These are phyloP conservation scores for Stephania cephalantha DNA, from an alignment of 164 flowering plant genomes.

Conservation along the genomic window DNA sequence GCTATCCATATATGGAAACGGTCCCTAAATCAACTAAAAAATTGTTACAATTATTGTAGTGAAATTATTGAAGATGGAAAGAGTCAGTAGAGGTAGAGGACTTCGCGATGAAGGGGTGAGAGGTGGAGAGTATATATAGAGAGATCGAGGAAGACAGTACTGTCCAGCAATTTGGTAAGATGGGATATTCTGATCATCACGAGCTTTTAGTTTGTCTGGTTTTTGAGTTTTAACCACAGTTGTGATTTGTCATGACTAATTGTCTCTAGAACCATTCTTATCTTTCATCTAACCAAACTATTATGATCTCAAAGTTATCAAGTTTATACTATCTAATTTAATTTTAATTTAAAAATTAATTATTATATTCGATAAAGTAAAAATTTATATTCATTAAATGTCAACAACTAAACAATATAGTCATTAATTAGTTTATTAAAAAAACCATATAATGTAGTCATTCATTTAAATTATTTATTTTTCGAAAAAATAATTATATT, in stretches of 20 bases:
- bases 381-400: no score
- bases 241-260: background rate
- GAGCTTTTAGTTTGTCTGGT: background rate
- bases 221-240: background rate
- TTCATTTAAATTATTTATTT: no score
- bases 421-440: no score
- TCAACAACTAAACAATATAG: no score
- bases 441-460: no score
- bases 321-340: no score
- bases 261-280: background rate
- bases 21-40: no score
- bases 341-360: no score
- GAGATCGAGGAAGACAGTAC: background rate
- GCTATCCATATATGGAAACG: background rate
- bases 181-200: background rate
- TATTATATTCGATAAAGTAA: no score
- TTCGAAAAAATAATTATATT: no score
- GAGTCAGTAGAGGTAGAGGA: background rate
- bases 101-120: background rate
- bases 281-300: no score
- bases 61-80: background rate
- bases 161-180: background rate
- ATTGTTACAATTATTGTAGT: background rate
- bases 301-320: no score
- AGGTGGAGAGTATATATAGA: background rate